Evolutionary conservation across 495 filamentous ascomycete species (phyloP).

Genomic region (Neurospora sp.): DNA sequence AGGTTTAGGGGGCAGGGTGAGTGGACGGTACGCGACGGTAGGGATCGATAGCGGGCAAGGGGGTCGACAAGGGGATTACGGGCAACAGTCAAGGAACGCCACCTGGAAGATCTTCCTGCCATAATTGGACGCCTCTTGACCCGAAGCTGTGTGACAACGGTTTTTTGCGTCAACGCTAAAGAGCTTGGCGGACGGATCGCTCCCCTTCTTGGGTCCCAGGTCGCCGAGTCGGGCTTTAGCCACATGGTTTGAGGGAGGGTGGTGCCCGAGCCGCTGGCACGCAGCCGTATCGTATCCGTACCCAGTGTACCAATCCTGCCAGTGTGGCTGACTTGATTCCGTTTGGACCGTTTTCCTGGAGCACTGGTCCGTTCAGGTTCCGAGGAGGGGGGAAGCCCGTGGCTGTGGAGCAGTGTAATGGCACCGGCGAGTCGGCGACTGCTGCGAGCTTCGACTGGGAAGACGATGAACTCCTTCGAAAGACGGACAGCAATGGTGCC

Average conservation of each 20-base stretch:
- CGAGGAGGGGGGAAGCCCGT: neutral
- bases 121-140: conserved; percentile 20
- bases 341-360: neutral
- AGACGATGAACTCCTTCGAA: neutral
- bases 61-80: neutral
- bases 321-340: neutral
- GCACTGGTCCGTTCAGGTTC: neutral
- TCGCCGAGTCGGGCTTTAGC: conserved; percentile 31
- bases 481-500: neutral
- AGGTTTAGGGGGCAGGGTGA: conserved; percentile 8
- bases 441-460: neutral
- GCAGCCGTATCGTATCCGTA: neutral
- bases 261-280: conserved; percentile 21
- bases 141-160: conserved; percentile 30
- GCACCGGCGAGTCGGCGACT: neutral
- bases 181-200: conserved; percentile 13
- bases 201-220: conserved; percentile 21
- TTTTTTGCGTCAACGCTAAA: conserved; percentile 30
- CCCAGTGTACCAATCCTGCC: neutral
- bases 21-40: neutral
- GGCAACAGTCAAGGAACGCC: conserved; percentile 12
- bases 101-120: conserved; percentile 15
- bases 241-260: conserved; percentile 19
- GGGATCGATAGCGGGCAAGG: neutral
- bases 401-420: neutral